Conservation (phyloP, 176 grass and related monocot species). For the Raddia guianensis region DNA sequence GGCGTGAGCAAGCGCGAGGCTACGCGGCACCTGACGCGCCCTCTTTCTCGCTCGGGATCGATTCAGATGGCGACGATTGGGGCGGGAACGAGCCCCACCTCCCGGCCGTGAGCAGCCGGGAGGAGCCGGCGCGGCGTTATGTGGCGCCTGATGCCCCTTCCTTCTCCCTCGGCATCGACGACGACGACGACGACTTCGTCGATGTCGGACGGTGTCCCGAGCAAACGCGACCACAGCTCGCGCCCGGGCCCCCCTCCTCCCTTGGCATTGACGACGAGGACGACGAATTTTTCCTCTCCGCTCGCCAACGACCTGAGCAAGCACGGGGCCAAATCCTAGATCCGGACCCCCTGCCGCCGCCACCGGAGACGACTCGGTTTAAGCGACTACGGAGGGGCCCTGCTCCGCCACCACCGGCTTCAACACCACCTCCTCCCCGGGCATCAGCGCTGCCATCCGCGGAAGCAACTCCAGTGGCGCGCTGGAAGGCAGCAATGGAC, state of each 20-base stretch:
- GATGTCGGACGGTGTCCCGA: not conserved
- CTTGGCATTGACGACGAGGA: slow-evolving; percentile 35
- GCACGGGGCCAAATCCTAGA: not conserved
- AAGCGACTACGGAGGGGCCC: slow-evolving; percentile 64
- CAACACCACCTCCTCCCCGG: slow-evolving; percentile 25
- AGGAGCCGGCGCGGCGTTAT: not conserved
- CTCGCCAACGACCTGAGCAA: not conserved
- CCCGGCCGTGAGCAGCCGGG: not conserved
- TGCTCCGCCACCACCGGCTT: slow-evolving; percentile 3
- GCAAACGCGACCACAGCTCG: not conserved
- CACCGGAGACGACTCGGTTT: slow-evolving; percentile 6
- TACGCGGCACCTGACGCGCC: slow-evolving; percentile 36
- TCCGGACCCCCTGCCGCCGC: not conserved
- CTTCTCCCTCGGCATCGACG: slow-evolving; percentile 28
- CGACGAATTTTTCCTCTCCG: slow-evolving; percentile 26
- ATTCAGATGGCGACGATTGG: slow-evolving; percentile 6
- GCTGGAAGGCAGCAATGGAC: not conserved
- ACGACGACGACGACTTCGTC: slow-evolving; percentile 36
- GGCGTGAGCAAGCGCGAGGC: not conserved
- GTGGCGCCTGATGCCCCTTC: slow-evolving; percentile 39
- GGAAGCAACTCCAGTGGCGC: slow-evolving; percentile 34
- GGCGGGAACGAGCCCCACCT: not conserved
- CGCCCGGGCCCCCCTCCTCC: too few species aligned
- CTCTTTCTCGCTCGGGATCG: slow-evolving; percentile 45
- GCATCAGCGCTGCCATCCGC: not conserved